Evolutionary conservation across 495 filamentous ascomycete species (phyloP).

Genomic region (Opeltia flavorubescens): DNA sequence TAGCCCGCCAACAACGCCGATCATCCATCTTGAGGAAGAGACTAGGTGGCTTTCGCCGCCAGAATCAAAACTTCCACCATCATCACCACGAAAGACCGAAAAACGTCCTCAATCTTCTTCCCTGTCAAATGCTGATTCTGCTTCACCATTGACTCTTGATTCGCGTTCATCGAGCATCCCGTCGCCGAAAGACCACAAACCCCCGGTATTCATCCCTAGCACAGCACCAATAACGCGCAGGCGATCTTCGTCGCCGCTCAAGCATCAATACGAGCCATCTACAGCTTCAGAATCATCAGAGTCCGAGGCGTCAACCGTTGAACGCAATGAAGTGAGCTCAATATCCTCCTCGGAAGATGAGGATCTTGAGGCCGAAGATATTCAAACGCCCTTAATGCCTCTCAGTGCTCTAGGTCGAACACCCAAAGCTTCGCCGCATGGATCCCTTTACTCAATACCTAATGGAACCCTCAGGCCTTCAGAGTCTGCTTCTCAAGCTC

Average conservation of each 20-base stretch:
- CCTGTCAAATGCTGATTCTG: constrained; percentile 22
- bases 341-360: constrained; percentile 41
- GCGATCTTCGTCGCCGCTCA: constrained; percentile 81
- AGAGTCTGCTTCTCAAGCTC: constrained; percentile 59
- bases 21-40: constrained; percentile 11
- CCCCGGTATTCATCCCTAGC: constrained; percentile 31
- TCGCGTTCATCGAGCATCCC: constrained; percentile 35
- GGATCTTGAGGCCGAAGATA: constrained; percentile 36
- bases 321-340: constrained; percentile 33
- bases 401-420: constrained; percentile 7
- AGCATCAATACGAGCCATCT: constrained; percentile 94
- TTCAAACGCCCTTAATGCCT: constrained; percentile 22
- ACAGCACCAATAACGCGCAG: constrained; percentile 34
- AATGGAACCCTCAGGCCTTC: constrained; percentile 52
- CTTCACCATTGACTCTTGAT: constrained; percentile 39
- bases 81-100: constrained; percentile 4
- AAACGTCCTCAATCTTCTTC: constrained; percentile 1
- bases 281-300: constrained; percentile 49
- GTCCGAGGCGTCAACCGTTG: constrained; percentile 37
- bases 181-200: constrained; percentile 35
- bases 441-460: constrained; percentile 29
- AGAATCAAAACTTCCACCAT: background rate
- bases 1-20: constrained; percentile 23
- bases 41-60: constrained; percentile 5
- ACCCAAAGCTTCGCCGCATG: constrained; percentile 22